Conservation (phyloP, 2,329 filamentous ascomycete species). For the Arthrobotrys entomopaga region DNA sequence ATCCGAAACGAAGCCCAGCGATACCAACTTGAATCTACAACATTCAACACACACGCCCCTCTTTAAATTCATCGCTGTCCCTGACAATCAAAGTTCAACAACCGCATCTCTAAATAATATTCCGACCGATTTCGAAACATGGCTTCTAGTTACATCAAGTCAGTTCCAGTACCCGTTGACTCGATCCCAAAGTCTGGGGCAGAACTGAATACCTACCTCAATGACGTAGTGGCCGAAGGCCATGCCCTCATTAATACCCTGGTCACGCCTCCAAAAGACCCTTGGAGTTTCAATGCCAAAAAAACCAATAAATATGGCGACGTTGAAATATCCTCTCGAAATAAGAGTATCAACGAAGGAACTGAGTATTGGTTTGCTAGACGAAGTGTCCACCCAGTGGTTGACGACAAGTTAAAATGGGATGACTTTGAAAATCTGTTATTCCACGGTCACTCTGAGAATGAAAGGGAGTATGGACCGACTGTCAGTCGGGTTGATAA, state of each 20-base stretch:
- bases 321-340: conserved; percentile 35
- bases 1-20: not conserved
- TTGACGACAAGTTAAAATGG: conserved; percentile 3
- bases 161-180: conserved; percentile 18
- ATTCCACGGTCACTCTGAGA: conserved; percentile 32
- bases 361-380: conserved; percentile 48
- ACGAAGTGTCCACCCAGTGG: conserved; percentile 37
- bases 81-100: not conserved
- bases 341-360: conserved; percentile 23
- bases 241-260: conserved; percentile 21
- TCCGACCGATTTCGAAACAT: not conserved
- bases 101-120: not conserved
- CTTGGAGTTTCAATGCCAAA: conserved; percentile 37
- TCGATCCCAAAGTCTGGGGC: conserved; percentile 29
- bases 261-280: conserved; percentile 29
- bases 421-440: conserved; percentile 32
- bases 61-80: not conserved
- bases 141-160: conserved; percentile 26
- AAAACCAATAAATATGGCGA: conserved; percentile 30
- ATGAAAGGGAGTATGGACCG: conserved; percentile 42
- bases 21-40: not conserved
- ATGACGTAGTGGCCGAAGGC: conserved; percentile 18
- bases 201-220: conserved; percentile 24
- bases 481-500: conserved; percentile 40
- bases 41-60: conserved; percentile 19